Conservation (phyloP, 371 early-diverging fungal genomes). For the Haplosporangium sp. region DNA sequence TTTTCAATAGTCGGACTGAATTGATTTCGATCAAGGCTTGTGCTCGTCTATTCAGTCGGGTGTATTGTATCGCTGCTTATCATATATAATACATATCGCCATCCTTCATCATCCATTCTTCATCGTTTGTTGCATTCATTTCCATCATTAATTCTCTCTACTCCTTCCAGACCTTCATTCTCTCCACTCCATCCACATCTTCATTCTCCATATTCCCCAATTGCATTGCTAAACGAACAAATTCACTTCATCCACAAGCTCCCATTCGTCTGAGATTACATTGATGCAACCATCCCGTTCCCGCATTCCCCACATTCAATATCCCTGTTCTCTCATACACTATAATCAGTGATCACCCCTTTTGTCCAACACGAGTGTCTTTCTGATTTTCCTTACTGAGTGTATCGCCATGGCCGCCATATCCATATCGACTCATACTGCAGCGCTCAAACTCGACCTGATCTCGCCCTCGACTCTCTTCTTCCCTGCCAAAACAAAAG, state of each 20-base stretch:
- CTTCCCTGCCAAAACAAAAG: slow-evolving; percentile 4
- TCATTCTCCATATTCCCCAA: neutral
- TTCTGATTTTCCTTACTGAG: slow-evolving; percentile 2
- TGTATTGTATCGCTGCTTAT: neutral
- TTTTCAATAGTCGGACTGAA: neutral
- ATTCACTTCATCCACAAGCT: neutral
- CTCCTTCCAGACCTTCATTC: neutral
- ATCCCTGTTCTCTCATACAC: slow-evolving; percentile 41
- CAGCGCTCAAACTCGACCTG: slow-evolving; percentile 13
- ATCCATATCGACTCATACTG: slow-evolving; percentile 6
- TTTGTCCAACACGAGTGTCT: slow-evolving; percentile 8
- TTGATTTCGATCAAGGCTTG: slow-evolving; percentile 3
- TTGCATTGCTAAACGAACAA: too few relatives aligned
- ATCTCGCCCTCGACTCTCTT: slow-evolving; percentile 5
- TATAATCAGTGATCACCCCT: slow-evolving; percentile 39
- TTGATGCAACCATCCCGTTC: slow-evolving; percentile 47
- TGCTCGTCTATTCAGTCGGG: neutral
- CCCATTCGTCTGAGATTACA: neutral
- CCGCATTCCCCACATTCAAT: slow-evolving; percentile 20
- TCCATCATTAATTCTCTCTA: neutral
- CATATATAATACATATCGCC: neutral
- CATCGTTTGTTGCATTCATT: neutral
- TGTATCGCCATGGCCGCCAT: slow-evolving; percentile 23
- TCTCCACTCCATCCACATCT: neutral
- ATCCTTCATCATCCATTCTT: neutral